Evolutionary conservation across 306 rosid genomes (phyloP).

Genomic region (Malus asiatica): DNA sequence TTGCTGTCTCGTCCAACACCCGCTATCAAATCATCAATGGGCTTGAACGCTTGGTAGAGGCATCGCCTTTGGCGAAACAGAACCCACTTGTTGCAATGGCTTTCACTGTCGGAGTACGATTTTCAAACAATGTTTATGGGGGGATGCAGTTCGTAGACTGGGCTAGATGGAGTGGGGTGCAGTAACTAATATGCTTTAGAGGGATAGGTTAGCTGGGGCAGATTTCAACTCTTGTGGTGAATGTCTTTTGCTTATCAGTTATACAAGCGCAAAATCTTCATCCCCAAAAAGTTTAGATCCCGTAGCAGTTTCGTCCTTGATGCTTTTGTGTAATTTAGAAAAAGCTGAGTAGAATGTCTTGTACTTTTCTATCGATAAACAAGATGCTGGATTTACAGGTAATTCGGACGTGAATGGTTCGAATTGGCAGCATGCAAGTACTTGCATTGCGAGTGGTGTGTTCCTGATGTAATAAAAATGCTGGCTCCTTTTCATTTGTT

Average conservation of each 20-base stretch:
- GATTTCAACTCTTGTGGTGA: background rate
- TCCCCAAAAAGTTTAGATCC: background rate
- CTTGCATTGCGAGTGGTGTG: background rate
- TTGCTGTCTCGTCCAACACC: slow-evolving; percentile 85
- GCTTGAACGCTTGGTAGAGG: slow-evolving; percentile 70
- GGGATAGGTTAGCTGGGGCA: background rate
- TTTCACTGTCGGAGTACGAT: slow-evolving; percentile 78
- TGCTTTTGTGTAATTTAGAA: background rate
- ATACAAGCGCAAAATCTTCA: background rate
- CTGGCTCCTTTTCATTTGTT: background rate
- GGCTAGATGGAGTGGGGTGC: slow-evolving; percentile 91
- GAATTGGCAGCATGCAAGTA: background rate
- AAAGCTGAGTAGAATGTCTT: background rate
- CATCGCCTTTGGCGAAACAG: slow-evolving; percentile 67
- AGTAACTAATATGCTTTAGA: slow-evolving; percentile 22
- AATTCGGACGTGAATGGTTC: background rate
- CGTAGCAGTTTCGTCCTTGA: background rate
- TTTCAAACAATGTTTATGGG: slow-evolving; percentile 80
- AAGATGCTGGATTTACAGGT: background rate
- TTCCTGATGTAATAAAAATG: too few relatives aligned
- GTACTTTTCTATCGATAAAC: too few relatives aligned
- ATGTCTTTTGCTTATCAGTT: background rate
- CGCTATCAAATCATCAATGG: slow-evolving; percentile 85
- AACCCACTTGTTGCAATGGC: slow-evolving; percentile 76
- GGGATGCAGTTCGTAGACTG: slow-evolving; percentile 97